Evolutionary conservation across 192 early-diverging fungal species (phyloP).

Genomic region (Coemansia sp.): DNA sequence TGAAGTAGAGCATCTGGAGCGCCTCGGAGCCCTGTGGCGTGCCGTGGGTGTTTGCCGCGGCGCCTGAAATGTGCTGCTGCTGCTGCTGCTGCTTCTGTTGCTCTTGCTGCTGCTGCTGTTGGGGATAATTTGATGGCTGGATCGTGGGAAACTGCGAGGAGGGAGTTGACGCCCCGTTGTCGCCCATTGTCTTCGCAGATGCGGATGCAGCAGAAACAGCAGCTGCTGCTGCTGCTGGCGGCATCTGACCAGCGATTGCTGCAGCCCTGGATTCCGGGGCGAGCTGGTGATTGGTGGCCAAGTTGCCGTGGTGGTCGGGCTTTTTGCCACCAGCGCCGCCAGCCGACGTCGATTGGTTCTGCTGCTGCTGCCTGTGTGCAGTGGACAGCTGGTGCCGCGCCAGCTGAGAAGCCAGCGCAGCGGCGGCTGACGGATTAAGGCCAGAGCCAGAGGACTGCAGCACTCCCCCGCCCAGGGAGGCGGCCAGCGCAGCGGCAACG

Average conservation of each 20-base stretch:
- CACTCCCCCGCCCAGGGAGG: conserved; percentile 5
- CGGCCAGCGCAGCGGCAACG: conserved; percentile 11
- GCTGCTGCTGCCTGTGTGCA: conserved; percentile 12
- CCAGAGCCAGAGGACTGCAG: conserved; percentile 12
- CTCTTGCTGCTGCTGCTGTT: conserved; percentile 12
- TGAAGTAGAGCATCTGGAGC: conserved; percentile 53
- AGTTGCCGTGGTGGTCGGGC: conserved; percentile 1
- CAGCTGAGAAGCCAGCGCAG: conserved; percentile 34
- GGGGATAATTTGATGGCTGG: not conserved
- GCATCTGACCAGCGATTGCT: not conserved
- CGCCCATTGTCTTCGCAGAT: not conserved
- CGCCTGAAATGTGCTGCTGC: conserved; percentile 5
- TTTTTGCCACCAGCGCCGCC: not conserved
- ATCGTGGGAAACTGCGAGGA: conserved; percentile 1
- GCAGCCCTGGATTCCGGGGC: not conserved
- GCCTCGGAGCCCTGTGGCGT: conserved; percentile 20
- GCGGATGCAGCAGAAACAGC: too few relatives aligned
- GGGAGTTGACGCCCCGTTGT: not conserved
- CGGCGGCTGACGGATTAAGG: conserved; percentile 26
- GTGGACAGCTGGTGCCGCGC: conserved; percentile 37
- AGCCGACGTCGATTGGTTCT: not conserved
- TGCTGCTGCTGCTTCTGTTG: not conserved
- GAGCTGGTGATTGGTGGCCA: not conserved
- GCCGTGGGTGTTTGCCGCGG: not conserved
- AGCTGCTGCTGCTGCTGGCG: not conserved